Evolutionary conservation across 495 filamentous ascomycete genomes (phyloP).

Genomic region (Daldinia loculata): DNA sequence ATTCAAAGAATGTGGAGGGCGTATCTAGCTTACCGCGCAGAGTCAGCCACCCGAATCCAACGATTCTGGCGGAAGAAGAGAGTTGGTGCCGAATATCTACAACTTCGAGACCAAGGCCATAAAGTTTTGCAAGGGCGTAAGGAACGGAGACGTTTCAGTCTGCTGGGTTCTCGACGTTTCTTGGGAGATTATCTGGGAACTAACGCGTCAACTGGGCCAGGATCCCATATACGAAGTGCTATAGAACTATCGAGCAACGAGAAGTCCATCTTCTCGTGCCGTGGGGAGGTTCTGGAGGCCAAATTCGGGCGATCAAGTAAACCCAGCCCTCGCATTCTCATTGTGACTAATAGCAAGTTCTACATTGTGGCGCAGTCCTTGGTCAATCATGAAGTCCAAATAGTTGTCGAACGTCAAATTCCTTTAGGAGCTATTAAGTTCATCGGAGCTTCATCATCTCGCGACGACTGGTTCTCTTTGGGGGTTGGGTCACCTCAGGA

Average conservation of each 20-base stretch:
- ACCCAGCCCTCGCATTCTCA: slow-evolving; percentile 80
- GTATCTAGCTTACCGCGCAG: slow-evolving; percentile 88
- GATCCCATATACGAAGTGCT: slow-evolving; percentile 78
- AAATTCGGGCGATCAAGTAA: slow-evolving; percentile 98
- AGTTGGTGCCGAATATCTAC: slow-evolving; percentile 85
- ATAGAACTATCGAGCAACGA: slow-evolving; percentile 72
- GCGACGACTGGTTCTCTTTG: slow-evolving; percentile 97
- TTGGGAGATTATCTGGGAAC: slow-evolving; percentile 95
- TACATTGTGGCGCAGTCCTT: slow-evolving; percentile 87
- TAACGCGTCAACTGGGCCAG: slow-evolving; percentile 79
- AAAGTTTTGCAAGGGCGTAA: slow-evolving; percentile 82
- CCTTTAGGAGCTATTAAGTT: slow-evolving; percentile 87
- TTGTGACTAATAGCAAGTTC: slow-evolving; percentile 85
- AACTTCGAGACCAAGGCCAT: slow-evolving; percentile 91
- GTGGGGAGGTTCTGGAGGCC: slow-evolving; percentile 84
- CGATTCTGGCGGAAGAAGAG: slow-evolving; percentile 92
- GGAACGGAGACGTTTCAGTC: slow-evolving; percentile 87
- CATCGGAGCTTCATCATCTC: slow-evolving; percentile 77
- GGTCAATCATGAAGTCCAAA: slow-evolving; percentile 81
- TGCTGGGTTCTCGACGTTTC: slow-evolving; percentile 91
- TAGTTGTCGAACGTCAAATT: slow-evolving; percentile 81
- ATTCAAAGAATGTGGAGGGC: slow-evolving; percentile 98
- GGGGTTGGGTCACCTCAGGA: slow-evolving; percentile 88
- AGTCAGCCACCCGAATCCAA: slow-evolving; percentile 93
- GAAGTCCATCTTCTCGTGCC: slow-evolving; percentile 84